These are phyloP conservation scores for Polyporus tsugae DNA, from an alignment of 1,284 basidiomycete species.

Conservation along the genomic window DNA sequence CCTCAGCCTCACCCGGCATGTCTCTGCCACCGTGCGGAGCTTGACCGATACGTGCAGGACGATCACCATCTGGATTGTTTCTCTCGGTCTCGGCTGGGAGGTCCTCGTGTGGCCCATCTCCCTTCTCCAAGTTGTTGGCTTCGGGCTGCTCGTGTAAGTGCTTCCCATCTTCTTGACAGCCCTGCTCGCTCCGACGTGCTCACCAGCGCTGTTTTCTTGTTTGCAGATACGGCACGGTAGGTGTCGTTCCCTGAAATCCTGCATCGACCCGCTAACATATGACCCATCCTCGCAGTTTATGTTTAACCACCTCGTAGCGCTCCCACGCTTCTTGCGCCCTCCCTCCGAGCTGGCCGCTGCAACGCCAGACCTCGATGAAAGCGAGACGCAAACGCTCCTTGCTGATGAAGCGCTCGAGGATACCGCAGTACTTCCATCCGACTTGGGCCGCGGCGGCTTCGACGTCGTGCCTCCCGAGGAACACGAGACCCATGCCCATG, in stretches of 20 bases:
- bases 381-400: constrained; percentile 55
- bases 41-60: constrained; percentile 97
- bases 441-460: constrained; percentile 74
- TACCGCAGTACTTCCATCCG: constrained; percentile 77
- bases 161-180: constrained; percentile 33
- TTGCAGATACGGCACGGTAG: constrained; percentile 44
- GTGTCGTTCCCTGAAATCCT: constrained; percentile 15
- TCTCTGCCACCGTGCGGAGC: constrained; percentile 89
- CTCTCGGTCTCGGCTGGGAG: constrained; percentile 93
- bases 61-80: constrained; percentile 90
- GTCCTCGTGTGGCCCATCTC: constrained; percentile 84
- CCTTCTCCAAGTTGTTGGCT: constrained; percentile 88
- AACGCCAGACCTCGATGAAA: constrained; percentile 50
- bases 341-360: constrained; percentile 38
- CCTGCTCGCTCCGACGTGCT: constrained; percentile 11
- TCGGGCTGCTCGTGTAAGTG: constrained; percentile 88
- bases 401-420: constrained; percentile 64
- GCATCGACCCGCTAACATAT: constrained; percentile 16
- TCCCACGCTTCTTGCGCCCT: constrained; percentile 65
- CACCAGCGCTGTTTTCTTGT: not conserved
- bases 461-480: constrained; percentile 67
- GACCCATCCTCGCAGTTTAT: constrained; percentile 54
- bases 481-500: constrained; percentile 25
- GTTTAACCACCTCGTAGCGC: constrained; percentile 77
- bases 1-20: constrained; percentile 89